A percentile compares a stretch with the other conserved stretches of the same genome.
phyloP scores from a whole-genome alignment of 2,329 filamentous ascomycete species.

The Arthroderma sp. region DNA sequence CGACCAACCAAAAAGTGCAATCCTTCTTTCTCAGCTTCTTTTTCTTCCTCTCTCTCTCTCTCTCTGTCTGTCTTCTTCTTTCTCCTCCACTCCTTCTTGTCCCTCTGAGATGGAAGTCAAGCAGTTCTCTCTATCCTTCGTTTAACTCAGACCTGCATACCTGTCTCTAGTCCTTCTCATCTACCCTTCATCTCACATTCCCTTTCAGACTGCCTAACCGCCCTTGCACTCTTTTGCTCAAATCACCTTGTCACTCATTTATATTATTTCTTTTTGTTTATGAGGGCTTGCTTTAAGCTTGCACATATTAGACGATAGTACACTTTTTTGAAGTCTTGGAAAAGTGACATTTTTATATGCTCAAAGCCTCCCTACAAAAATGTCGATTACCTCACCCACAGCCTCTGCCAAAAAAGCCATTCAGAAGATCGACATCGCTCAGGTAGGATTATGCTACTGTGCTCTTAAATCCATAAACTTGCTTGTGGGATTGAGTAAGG shows the following conservation, averaged over 20 bases:
- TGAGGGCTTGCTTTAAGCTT: not conserved
- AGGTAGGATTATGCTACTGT: conserved; percentile 17
- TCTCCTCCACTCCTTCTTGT: too few relatives aligned
- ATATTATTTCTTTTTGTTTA: not conserved
- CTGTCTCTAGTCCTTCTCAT: conserved; percentile 1
- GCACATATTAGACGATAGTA: too few relatives aligned
- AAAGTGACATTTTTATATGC: too few relatives aligned
- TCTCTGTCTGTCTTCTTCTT: not conserved
- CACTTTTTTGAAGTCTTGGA: too few relatives aligned
- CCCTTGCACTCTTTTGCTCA: conserved; percentile 3
- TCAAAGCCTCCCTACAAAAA: conserved; percentile 9
- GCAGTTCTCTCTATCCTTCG: too few relatives aligned
- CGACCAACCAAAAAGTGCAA: conserved; percentile 1
- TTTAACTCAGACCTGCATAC: not conserved
- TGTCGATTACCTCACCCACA: conserved; percentile 20
- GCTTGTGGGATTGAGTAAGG: not conserved
- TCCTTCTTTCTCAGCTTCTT: not conserved
- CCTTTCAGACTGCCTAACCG: conserved; percentile 1
- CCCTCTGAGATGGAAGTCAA: too few relatives aligned
- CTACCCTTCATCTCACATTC: conserved; percentile 8
- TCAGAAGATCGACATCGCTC: conserved; percentile 30
- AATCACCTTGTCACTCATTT: conserved; percentile 2
- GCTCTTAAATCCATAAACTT: too few relatives aligned
- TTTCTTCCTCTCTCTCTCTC: not conserved
- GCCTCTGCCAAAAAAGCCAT: conserved; percentile 25